Evolutionary conservation across 2,329 filamentous ascomycete species (phyloP).

Genomic region (Penicillium sp.): DNA sequence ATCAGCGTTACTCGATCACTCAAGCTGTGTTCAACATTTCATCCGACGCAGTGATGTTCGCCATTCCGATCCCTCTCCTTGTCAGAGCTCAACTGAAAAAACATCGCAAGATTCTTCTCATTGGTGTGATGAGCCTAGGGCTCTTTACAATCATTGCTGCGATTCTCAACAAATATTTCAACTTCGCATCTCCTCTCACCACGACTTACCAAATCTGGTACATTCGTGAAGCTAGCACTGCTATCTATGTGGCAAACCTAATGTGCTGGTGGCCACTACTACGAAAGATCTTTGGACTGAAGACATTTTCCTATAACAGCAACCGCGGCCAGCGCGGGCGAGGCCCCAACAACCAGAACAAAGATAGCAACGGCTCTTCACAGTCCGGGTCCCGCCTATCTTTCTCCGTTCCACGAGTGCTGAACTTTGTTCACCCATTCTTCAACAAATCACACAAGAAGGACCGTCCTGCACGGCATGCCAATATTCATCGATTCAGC

Average conservation of each 20-base stretch:
- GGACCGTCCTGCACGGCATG: neutral
- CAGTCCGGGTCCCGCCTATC: conserved; percentile 23
- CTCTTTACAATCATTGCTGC: conserved; percentile 46
- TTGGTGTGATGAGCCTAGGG: conserved; percentile 40
- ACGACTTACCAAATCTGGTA: conserved; percentile 46
- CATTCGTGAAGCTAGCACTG: conserved; percentile 41
- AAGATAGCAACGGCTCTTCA: conserved; percentile 17
- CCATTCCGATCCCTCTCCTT: conserved; percentile 40
- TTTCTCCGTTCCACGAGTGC: conserved; percentile 13
- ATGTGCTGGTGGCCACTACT: conserved; percentile 33
- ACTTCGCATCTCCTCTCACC: conserved; percentile 37
- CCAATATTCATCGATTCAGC: conserved; percentile 11
- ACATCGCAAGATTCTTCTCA: conserved; percentile 35
- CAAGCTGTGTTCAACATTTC: conserved; percentile 49
- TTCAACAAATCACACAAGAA: conserved; percentile 9
- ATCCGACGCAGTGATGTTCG: conserved; percentile 41
- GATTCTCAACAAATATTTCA: conserved; percentile 52
- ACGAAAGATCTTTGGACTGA: conserved; percentile 30
- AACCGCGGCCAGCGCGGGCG: conserved; percentile 19
- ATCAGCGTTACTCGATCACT: conserved; percentile 43
- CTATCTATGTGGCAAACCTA: conserved; percentile 49
- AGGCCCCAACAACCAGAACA: conserved; percentile 12
- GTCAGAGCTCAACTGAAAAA: conserved; percentile 35
- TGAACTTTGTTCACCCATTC: conserved; percentile 9
- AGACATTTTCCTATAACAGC: conserved; percentile 28